Conservation (phyloP, 139 green algal species). For the Chlorella sp. region DNA sequence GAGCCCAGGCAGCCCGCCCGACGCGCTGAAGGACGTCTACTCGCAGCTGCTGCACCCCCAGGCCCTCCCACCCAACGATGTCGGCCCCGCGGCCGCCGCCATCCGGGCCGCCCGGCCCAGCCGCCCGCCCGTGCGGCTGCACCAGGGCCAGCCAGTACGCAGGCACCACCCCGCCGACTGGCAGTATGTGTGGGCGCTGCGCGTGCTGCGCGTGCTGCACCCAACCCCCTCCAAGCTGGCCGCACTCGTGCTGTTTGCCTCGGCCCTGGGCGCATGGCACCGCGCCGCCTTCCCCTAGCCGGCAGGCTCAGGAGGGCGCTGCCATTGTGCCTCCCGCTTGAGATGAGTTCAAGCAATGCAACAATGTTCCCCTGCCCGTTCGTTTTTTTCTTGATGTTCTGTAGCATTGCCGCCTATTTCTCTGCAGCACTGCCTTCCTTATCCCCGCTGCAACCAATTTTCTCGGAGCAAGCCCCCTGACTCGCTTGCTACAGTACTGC, state of each 20-base stretch:
- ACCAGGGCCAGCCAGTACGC: not conserved
- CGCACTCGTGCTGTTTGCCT: not conserved
- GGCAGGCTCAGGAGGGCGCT: no score
- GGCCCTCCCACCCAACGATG: not conserved
- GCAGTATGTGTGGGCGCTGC: not conserved
- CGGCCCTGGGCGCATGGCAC: not conserved
- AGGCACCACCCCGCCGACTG: not conserved
- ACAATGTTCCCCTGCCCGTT: no score
- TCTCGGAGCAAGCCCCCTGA: no score
- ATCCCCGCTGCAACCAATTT: no score
- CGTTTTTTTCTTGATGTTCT: no score
- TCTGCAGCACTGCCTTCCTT: no score
- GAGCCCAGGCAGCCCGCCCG: not conserved
- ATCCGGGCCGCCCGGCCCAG: not conserved
- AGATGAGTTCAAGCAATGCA: no score
- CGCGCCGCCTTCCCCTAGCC: not conserved
- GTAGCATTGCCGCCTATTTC: no score
- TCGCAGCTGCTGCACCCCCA: not conserved
- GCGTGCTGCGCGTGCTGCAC: not conserved
- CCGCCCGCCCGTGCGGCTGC: not conserved
- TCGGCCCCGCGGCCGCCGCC: not conserved
- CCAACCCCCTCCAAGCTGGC: not conserved
- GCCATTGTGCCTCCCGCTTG: no score
- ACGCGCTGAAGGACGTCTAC: not conserved
- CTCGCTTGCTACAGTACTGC: no score